phyloP scores from a whole-genome alignment of 2,329 filamentous ascomycete species.

The Talaromyces sp. region DNA sequence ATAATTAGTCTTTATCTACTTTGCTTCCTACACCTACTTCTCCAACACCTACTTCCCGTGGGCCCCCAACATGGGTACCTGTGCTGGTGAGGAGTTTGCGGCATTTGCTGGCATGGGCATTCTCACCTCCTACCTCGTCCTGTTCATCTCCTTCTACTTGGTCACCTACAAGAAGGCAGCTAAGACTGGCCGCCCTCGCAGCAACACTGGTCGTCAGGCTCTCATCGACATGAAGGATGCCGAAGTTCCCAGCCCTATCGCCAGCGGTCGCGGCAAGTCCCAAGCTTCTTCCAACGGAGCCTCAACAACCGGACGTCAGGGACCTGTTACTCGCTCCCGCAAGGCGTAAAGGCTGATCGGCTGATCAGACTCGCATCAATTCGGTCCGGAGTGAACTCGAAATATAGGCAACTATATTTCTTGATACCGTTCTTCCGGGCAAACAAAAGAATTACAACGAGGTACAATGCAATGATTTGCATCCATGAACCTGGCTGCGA shows the following conservation, averaged over 20 bases:
- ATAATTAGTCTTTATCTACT: constrained; percentile 89
- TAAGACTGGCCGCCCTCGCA: constrained; percentile 40
- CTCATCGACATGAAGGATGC: constrained; percentile 78
- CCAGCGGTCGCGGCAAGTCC: constrained; percentile 13
- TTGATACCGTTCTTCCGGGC: too few relatives aligned
- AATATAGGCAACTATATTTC: too few relatives aligned
- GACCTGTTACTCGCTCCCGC: constrained; percentile 43
- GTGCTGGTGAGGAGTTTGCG: constrained; percentile 94
- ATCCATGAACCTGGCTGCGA: neutral
- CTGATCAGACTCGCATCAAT: neutral
- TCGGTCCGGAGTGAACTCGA: too few relatives aligned
- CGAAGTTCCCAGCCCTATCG: constrained; percentile 46
- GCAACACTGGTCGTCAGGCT: constrained; percentile 71
- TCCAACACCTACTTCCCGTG: constrained; percentile 80
- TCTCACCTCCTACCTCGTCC: constrained; percentile 87
- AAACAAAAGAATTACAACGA: too few relatives aligned
- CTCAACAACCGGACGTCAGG: constrained; percentile 37
- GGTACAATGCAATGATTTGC: neutral
- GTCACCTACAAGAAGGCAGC: constrained; percentile 79
- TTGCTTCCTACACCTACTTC: constrained; percentile 99
- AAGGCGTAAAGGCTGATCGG: constrained; percentile 38
- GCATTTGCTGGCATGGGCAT: constrained; percentile 89
- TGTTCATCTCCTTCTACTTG: constrained; percentile 99
- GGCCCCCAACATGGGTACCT: constrained; percentile 78
- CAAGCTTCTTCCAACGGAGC: constrained; percentile 22